phyloP scores from a whole-genome alignment of 2,329 filamentous ascomycete genomes.

The Alternaria consortialis region DNA sequence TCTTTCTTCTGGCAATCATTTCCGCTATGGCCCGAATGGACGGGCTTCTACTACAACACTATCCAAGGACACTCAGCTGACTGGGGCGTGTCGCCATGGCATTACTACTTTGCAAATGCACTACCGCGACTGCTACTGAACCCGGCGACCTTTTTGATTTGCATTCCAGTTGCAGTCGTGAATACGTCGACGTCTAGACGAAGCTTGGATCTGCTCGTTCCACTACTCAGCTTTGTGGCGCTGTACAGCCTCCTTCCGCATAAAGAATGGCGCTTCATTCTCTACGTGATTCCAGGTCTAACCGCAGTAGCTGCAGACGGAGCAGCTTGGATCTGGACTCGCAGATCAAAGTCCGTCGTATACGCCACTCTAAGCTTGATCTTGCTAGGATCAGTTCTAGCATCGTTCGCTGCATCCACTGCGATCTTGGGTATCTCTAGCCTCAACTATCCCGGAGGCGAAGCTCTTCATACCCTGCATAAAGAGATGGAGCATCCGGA shows the following conservation, averaged over 20 bases:
- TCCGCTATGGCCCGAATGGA: conserved; percentile 86
- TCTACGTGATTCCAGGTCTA: conserved; percentile 83
- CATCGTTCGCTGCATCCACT: conserved; percentile 68
- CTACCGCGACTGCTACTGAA: conserved; percentile 86
- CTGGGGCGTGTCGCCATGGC: conserved; percentile 88
- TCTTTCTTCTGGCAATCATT: conserved; percentile 90
- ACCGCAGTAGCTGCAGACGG: conserved; percentile 80
- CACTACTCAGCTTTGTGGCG: conserved; percentile 75
- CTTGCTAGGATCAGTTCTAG: conserved; percentile 68
- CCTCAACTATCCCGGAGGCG: conserved; percentile 92
- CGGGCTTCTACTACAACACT: conserved; percentile 91
- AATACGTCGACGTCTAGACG: conserved; percentile 55
- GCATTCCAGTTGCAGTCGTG: conserved; percentile 61
- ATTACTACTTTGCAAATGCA: conserved; percentile 85
- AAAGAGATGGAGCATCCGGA: conserved; percentile 24
- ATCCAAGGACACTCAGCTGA: conserved; percentile 81
- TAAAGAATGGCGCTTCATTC: conserved; percentile 95
- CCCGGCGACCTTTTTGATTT: conserved; percentile 68
- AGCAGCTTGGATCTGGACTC: conserved; percentile 69
- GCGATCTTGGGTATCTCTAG: conserved; percentile 80
- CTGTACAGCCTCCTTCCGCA: conserved; percentile 91
- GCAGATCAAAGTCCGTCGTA: conserved; percentile 67
- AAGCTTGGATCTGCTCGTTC: conserved; percentile 66
- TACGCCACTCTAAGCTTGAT: conserved; percentile 64
- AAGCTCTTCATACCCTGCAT: conserved; percentile 68